A percentile compares a stretch with the other conserved stretches of the same genome.
phyloP scores from a whole-genome alignment of 805 yeast species.

The Myxozyma neglecta region DNA sequence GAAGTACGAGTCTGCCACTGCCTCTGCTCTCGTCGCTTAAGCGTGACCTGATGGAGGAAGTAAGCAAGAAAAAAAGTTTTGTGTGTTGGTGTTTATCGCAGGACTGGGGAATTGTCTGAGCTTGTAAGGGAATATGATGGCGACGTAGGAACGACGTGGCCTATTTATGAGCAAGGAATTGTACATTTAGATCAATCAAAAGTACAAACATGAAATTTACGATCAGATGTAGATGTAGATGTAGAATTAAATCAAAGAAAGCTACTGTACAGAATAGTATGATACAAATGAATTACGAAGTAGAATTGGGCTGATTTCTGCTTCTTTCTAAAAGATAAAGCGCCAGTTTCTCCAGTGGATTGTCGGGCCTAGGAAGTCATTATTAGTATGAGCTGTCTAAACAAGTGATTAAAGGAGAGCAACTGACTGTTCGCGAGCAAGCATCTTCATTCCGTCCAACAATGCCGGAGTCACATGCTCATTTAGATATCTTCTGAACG shows the following conservation, averaged over 20 bases:
- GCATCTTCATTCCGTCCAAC: constrained; percentile 60
- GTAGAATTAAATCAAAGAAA: constrained; percentile 3
- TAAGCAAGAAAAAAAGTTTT: neutral
- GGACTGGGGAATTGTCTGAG: neutral
- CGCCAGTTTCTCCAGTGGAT: constrained; percentile 33
- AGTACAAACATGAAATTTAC: neutral
- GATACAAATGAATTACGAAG: neutral
- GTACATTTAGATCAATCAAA: neutral
- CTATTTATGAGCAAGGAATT: neutral
- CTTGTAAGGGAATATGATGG: neutral
- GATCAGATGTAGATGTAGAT: neutral
- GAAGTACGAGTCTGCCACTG: constrained; percentile 99
- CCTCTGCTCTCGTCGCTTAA: constrained; percentile 99
- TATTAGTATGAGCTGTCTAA: neutral
- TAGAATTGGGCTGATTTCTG: neutral
- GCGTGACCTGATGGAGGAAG: constrained; percentile 5
- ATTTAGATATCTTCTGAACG: constrained; percentile 67
- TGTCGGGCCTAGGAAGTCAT: constrained; percentile 30
- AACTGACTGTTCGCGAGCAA: constrained; percentile 47
- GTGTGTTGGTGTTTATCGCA: neutral
- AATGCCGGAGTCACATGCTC: constrained; percentile 61
- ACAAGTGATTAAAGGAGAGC: neutral
- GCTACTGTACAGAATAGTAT: neutral
- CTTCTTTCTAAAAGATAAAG: constrained; percentile 29
- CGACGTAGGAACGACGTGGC: too few species aligned